Evolutionary conservation across 345 rosid species (phyloP), one percentile per base, ranked within the genome.

Genomic region (Hypericum perforatum): DNA sequence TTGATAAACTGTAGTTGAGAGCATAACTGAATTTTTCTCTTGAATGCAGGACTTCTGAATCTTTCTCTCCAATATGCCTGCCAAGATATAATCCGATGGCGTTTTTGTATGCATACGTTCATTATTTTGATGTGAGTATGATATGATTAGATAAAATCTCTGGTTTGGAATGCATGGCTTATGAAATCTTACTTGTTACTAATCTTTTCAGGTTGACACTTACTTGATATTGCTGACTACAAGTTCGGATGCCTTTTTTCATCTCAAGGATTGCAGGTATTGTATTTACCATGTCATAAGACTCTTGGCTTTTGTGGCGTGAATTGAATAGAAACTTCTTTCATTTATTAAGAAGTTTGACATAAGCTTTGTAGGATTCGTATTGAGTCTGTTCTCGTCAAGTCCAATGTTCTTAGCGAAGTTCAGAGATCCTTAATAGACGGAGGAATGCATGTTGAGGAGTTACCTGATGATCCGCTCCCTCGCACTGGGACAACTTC

Each of bases 181-280:
- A 22, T 22, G 32, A 22, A 22, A 22, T 22, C 32, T 12, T 58
- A 43, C 47, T 45, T 55, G 4, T 22, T 22, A 22, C 32, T 22
- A 22, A 1, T 22, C 4, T 52, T 16, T 54, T 69, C 82, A 89
- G 99, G 92, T 63, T 39, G 97, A 94, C 56, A 89, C 95, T 15
- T 94, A 86, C 73, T 73, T 94, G 66, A 76, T 89, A 68, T 61
- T 94, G 81, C 95, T 94, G 56, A 86, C 97, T 11, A 86, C 99
- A 45, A 82, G 95, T 62, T 89, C 97, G 13, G 95, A 86, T 61
- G 92, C 99, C 60, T 94, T 89, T 66, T 77, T 74, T 78, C 99
- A 89, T 75, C 94, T 94, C 14, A 89, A 94, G 74, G 99, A 94
- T 72, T 89, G 99, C 78, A 81, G 97, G 99, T 86, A 76, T 4